These are phyloP conservation scores for Clonostachys sp. DNA, from an alignment of 2,329 filamentous ascomycete genomes.

Conservation along the genomic window DNA sequence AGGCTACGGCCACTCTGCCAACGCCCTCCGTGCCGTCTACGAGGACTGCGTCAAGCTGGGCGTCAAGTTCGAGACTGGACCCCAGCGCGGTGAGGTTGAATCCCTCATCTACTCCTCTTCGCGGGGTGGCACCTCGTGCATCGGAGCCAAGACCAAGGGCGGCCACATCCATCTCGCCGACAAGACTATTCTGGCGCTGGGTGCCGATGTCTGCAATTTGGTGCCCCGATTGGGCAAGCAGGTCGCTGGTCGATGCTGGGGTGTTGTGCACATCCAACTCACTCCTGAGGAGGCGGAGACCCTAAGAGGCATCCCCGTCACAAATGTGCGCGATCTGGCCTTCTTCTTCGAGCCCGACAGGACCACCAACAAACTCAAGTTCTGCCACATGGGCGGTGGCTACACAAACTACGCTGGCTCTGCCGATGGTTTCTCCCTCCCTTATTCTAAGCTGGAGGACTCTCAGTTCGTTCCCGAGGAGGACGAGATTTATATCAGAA, in stretches of 20 bases:
- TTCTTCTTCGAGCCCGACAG: conserved; percentile 64
- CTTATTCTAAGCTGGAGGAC: conserved; percentile 20
- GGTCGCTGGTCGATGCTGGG: conserved; percentile 52
- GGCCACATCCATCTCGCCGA: conserved; percentile 18
- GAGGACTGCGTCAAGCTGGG: conserved; percentile 26
- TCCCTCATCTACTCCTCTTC: conserved; percentile 2
- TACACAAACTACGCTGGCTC: conserved; percentile 39
- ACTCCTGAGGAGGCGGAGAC: conserved; percentile 46
- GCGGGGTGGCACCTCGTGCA: conserved; percentile 7
- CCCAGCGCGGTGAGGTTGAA: conserved; percentile 7
- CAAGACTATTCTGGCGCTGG: conserved; percentile 44
- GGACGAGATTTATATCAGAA: conserved; percentile 48
- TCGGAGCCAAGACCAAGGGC: conserved; percentile 14
- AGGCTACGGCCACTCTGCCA: conserved; percentile 51
- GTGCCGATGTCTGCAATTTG: conserved; percentile 41
- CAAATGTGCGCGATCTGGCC: conserved; percentile 55
- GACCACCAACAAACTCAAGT: conserved; percentile 51
- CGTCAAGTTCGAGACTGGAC: conserved; percentile 28
- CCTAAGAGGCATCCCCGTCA: conserved; percentile 54
- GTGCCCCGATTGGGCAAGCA: conserved; percentile 43
- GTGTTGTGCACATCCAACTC: conserved; percentile 54
- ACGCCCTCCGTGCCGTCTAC: conserved; percentile 44
- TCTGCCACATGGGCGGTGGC: conserved; percentile 55
- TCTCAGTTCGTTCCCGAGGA: conserved; percentile 42
- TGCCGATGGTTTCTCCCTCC: conserved; percentile 18